Conservation (phyloP, 495 filamentous ascomycete species). For the Penicillium cataractarum region DNA sequence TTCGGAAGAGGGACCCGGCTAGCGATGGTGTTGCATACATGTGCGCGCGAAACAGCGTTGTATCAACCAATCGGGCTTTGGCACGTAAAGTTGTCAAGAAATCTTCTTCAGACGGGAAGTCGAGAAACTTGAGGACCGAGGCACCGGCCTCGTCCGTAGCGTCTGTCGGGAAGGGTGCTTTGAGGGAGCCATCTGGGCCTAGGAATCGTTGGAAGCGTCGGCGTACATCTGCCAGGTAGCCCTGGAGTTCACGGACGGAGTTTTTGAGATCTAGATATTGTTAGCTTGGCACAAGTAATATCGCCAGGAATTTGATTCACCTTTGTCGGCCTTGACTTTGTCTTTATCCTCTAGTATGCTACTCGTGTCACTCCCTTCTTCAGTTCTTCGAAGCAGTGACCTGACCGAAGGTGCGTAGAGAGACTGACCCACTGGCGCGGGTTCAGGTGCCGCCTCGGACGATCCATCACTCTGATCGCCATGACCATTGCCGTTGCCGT, state of each 20-base stretch:
- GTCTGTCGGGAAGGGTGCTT: constrained; percentile 56
- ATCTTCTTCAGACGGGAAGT: constrained; percentile 53
- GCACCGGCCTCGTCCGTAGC: constrained; percentile 53
- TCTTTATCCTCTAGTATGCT: constrained; percentile 44
- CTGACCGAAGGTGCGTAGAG: constrained; percentile 59
- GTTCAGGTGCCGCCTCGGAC: constrained; percentile 23
- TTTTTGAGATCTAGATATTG: constrained; percentile 75
- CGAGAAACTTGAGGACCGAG: constrained; percentile 49
- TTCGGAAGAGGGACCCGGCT: constrained; percentile 88
- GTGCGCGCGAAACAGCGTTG: constrained; percentile 88
- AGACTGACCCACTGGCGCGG: constrained; percentile 22
- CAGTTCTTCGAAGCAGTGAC: constrained; percentile 53
- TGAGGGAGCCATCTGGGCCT: constrained; percentile 74
- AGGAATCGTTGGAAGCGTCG: constrained; percentile 80
- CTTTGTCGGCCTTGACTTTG: constrained; percentile 12
- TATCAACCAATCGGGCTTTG: constrained; percentile 85
- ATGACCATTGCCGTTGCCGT: constrained; percentile 25
- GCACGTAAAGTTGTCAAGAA: constrained; percentile 70
- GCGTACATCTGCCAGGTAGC: constrained; percentile 83
- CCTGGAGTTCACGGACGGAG: constrained; percentile 78
- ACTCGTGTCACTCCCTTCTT: constrained; percentile 49
- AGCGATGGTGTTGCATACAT: constrained; percentile 87
- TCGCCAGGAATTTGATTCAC: not conserved
- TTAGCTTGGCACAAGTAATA: not conserved
- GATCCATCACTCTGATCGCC: constrained; percentile 31